phyloP scores from a whole-genome alignment of 1,284 basidiomycete genomes.

The Laetiporus sulphureus region DNA sequence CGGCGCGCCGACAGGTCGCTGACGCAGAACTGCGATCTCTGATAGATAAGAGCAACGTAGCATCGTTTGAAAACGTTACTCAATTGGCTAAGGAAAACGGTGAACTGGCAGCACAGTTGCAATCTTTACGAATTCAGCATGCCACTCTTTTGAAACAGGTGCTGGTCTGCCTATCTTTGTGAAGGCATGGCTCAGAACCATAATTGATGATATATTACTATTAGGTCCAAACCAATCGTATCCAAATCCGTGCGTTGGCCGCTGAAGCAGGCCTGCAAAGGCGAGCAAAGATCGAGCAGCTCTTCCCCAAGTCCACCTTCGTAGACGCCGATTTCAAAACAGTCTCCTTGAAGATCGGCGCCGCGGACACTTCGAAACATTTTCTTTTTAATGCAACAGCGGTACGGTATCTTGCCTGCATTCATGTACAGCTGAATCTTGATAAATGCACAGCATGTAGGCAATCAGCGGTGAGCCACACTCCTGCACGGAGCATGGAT shows the following conservation, averaged over 20 bases:
- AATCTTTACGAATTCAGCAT: neutral
- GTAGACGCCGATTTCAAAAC: neutral
- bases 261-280: neutral
- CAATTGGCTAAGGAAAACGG: neutral
- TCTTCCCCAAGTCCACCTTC: neutral
- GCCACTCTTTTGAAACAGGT: neutral
- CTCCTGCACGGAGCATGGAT: neutral
- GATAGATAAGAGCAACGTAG: neutral
- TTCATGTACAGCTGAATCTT: neutral
- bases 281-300: neutral
- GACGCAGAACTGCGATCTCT: conserved; percentile 1
- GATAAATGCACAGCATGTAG: neutral
- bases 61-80: neutral
- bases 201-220: too few species aligned
- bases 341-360: neutral
- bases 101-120: neutral
- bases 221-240: neutral
- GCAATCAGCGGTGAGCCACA: neutral
- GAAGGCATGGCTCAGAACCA: too few species aligned
- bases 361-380: neutral
- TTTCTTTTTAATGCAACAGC: neutral
- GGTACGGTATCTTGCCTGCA: neutral
- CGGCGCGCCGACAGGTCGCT: neutral
- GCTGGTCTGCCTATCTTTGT: neutral
- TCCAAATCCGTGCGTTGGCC: neutral